A percentile compares a stretch with the other conserved stretches of the same genome.
Evolutionary conservation across 1,284 basidiomycete genomes (phyloP).

Genomic region (Rhodotorula mucilaginosa): DNA sequence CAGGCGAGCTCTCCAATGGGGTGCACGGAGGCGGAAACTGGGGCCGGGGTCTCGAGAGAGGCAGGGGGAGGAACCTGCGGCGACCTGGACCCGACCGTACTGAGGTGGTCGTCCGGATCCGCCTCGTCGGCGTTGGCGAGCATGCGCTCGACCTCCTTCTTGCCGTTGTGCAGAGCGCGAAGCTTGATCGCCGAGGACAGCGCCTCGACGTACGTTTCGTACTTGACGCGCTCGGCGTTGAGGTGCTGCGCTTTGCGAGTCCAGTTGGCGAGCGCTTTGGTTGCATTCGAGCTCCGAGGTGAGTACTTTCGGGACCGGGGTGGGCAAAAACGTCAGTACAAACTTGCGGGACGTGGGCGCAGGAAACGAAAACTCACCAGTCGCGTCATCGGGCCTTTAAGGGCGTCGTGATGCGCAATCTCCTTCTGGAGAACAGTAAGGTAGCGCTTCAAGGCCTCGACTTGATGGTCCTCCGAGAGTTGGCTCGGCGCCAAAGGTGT

Average conservation of each 20-base stretch:
- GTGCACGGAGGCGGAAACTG: too few species aligned
- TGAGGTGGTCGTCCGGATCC: slow-evolving; percentile 23
- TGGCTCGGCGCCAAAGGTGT: slow-evolving; percentile 75
- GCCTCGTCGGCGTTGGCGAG: slow-evolving; percentile 31
- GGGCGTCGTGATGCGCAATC: slow-evolving; percentile 74
- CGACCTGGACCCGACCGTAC: not conserved
- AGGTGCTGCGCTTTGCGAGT: slow-evolving; percentile 84
- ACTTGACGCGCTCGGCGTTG: slow-evolving; percentile 88
- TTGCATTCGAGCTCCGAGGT: slow-evolving; percentile 66
- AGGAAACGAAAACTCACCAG: slow-evolving; percentile 59
- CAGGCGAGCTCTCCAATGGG: too few species aligned
- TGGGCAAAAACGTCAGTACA: too few species aligned
- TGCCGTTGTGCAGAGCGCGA: slow-evolving; percentile 44
- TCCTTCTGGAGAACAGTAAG: slow-evolving; percentile 73
- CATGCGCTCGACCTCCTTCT: slow-evolving; percentile 40
- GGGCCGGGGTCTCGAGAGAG: not conserved
- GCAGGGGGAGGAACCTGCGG: not conserved
- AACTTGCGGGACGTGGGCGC: too few species aligned
- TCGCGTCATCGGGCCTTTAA: slow-evolving; percentile 76
- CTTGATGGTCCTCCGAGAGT: slow-evolving; percentile 87
- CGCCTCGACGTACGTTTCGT: slow-evolving; percentile 90
- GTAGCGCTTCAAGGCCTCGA: slow-evolving; percentile 79
- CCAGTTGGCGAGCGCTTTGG: slow-evolving; percentile 85
- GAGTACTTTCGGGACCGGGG: slow-evolving; percentile 62
- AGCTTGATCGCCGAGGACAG: slow-evolving; percentile 74